phyloP scores from a whole-genome alignment of 768 basidiomycete genomes.

The Leccinellum albellum region DNA sequence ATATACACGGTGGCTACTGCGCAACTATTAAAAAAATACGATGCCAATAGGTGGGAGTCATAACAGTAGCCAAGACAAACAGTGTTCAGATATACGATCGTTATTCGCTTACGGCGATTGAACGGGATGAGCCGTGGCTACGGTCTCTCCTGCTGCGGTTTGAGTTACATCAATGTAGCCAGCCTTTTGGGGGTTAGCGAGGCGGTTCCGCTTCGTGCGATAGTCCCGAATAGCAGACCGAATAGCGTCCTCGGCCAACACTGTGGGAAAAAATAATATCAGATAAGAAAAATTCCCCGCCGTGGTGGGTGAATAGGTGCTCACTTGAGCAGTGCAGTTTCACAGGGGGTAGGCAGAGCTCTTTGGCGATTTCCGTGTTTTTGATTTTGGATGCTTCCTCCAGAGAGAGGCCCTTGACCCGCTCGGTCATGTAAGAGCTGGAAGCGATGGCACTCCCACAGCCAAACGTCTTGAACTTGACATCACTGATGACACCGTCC shows the following conservation, averaged over 20 bases:
- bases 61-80: not conserved
- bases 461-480: constrained; percentile 99
- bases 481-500: constrained; percentile 91
- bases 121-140: constrained; percentile 48
- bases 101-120: constrained; percentile 20
- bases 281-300: constrained; percentile 15
- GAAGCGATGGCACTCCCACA: constrained; percentile 98
- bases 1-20: constrained; percentile 11
- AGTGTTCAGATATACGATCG: not conserved
- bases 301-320: constrained; percentile 28
- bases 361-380: constrained; percentile 99
- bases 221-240: constrained; percentile 97
- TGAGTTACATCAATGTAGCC: constrained; percentile 72
- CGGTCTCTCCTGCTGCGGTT: constrained; percentile 50
- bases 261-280: constrained; percentile 39
- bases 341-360: constrained; percentile 91
- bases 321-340: constrained; percentile 92
- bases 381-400: constrained; percentile 96
- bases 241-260: constrained; percentile 98
- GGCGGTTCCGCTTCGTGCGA: constrained; percentile 69
- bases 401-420: constrained; percentile 89
- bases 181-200: constrained; percentile 49
- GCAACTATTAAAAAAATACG: constrained; percentile 16
- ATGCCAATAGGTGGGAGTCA: constrained; percentile 13
- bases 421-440: constrained; percentile 98